Percentiles rank a stretch among this genome's conserved stretches.
Conservation (phyloP, 225 moss, liverwort and hornwort genomes). For the Sphagnum contortum region DNA sequence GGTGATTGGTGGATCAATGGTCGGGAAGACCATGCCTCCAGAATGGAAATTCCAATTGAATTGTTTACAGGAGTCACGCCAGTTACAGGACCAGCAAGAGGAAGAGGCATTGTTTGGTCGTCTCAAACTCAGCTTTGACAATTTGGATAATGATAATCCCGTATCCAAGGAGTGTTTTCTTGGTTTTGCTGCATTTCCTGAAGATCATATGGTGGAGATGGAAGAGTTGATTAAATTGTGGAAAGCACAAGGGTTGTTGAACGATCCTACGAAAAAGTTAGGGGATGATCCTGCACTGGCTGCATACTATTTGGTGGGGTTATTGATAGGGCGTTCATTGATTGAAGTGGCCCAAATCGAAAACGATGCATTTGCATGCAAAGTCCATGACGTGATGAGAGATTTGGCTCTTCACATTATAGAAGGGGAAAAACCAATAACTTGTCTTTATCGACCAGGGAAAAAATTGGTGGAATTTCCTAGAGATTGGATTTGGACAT, state of each 20-base stretch:
- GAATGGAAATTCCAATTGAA: slow-evolving; percentile 9
- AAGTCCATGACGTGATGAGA: slow-evolving; percentile 15
- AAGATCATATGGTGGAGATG: slow-evolving; percentile 10
- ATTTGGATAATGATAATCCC: neutral
- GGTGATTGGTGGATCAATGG: slow-evolving; percentile 8
- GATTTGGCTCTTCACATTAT: slow-evolving; percentile 9
- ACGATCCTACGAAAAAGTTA: no score
- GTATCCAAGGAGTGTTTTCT: slow-evolving; percentile 11
- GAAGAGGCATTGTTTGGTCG: slow-evolving; percentile 5
- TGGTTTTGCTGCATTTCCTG: slow-evolving; percentile 13
- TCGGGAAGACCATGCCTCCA: neutral
- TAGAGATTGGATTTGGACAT: neutral
- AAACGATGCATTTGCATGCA: neutral
- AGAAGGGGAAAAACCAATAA: neutral
- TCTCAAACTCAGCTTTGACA: slow-evolving; percentile 12
- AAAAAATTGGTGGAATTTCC: slow-evolving; percentile 5
- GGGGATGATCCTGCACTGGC: no score
- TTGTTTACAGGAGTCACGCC: slow-evolving; percentile 8
- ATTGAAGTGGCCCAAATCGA: slow-evolving; percentile 3
- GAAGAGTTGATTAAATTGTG: slow-evolving; percentile 6
- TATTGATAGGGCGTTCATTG: slow-evolving; percentile 12
- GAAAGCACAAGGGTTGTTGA: slow-evolving; percentile 10
- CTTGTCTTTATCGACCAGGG: slow-evolving; percentile 10
- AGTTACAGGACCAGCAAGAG: neutral
- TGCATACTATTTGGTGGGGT: slow-evolving; percentile 7